Base-by-base conservation (phyloP, 148 eudicot species). In the Tetragonia tetragonoides region DNA sequence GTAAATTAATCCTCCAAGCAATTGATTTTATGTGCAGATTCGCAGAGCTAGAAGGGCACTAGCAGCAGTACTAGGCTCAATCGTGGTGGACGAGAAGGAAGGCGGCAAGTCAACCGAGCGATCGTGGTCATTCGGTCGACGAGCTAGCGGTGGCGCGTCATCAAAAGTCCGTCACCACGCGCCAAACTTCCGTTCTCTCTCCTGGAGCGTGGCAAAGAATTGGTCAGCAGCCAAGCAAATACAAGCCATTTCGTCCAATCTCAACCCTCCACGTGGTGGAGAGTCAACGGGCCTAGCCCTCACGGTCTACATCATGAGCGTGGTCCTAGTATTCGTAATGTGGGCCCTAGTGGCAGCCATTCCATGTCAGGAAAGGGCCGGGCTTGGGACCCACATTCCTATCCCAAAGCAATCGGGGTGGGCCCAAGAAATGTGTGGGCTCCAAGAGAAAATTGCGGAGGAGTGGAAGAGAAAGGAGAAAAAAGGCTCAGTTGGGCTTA, bases 381-480 rank as follows among this genome's bases (percentile, higher is more conserved):
- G 97, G 61, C 88, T 95, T 0, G 54, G 77, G 73, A 79, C 92
- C 23, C 97, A 93, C 56, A 80, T 95, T 3, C 87, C 91, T 3
- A 69, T 95, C 12, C 92, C 93, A 3, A 90, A 85, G 72, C 88
- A 91, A 16, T 74, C 86, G 59, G 77, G 34, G 3, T 95, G 99
- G 97, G 95, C 93, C 53, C 90, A 88, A 0, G 72, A 88, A 0
- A 76, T 95, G 53, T 78, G 85, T 47, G 83, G 83, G 74, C 79
- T 95, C 65, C 95, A 90, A 18, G 99, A 95, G 70, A 95, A 89
- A 77, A 93, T 95, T 23, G 92, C 85, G 3, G 99, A 95, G 74
- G 97, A 95, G 62, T 91, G 93, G 99, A 93, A 91, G 87, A 91
- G 82, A 80, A 93, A 91, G 84, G 99, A 93, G 84, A 95, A 91